phyloP scores from a whole-genome alignment of 768 basidiomycete genomes.

The Guyanaporus albipodus region DNA sequence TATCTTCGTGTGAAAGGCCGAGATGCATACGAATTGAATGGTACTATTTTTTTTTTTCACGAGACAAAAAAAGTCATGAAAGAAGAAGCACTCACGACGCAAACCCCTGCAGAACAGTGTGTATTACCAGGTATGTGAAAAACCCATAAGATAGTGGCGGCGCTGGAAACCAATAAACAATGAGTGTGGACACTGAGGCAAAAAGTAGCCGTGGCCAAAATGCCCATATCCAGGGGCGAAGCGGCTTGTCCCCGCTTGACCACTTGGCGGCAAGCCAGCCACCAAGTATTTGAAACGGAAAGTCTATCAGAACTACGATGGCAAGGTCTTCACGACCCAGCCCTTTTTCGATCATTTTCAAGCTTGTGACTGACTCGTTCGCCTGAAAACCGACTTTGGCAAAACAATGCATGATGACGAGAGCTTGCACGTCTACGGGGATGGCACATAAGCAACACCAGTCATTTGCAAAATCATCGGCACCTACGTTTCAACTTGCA shows the following conservation, averaged over 20 bases:
- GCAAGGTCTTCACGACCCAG: constrained; percentile 94
- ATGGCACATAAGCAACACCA: not conserved
- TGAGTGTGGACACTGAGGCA: constrained; percentile 63
- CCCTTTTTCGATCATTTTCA: constrained; percentile 97
- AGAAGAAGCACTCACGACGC: constrained; percentile 57
- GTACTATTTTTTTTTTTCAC: constrained; percentile 49
- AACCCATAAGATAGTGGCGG: constrained; percentile 71
- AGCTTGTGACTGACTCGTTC: constrained; percentile 83
- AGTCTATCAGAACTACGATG: constrained; percentile 92
- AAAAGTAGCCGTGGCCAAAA: constrained; percentile 86
- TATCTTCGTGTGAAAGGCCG: constrained; percentile 97
- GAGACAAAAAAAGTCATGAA: not conserved
- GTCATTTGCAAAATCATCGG: not conserved
- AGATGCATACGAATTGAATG: constrained; percentile 98
- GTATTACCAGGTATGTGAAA: constrained; percentile 74
- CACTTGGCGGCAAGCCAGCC: constrained; percentile 94
- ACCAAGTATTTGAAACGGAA: constrained; percentile 93
- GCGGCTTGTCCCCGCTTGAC: constrained; percentile 74
- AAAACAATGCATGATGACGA: constrained; percentile 82
- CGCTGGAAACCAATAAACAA: constrained; percentile 82
- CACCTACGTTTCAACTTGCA: constrained; percentile 81
- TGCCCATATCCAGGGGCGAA: constrained; percentile 86
- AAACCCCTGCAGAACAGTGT: constrained; percentile 82
- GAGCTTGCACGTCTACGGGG: constrained; percentile 77
- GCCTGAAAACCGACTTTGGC: constrained; percentile 94